phyloP scores from a whole-genome alignment of 306 rosid species.

The Lagenaria siceraria region DNA sequence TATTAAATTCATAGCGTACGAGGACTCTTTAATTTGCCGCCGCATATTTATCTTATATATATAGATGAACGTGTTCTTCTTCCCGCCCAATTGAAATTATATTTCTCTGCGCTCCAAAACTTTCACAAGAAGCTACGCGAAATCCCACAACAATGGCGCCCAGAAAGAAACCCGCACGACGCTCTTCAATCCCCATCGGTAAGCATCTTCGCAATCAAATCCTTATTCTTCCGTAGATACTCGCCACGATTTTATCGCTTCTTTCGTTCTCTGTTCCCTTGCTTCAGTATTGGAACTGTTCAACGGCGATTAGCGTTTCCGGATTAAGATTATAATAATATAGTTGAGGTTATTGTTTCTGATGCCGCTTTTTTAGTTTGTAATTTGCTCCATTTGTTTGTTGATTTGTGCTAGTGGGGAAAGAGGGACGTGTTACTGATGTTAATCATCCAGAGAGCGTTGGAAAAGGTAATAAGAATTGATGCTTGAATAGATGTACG shows the following conservation, averaged over 20 bases:
- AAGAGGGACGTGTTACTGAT: neutral
- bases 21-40: neutral
- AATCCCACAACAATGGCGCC: conserved; percentile 30
- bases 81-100: neutral
- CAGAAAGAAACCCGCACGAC: conserved; percentile 22
- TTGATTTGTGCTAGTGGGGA: neutral
- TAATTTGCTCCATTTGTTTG: neutral
- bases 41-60: neutral
- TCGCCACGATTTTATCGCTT: neutral
- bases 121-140: neutral
- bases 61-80: neutral
- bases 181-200: conserved; percentile 49
- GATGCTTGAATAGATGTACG: neutral
- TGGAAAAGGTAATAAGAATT: neutral
- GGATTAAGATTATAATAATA: neutral
- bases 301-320: neutral
- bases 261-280: neutral
- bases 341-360: neutral
- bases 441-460: neutral
- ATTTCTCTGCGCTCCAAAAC: neutral
- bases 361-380: neutral
- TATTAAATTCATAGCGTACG: neutral
- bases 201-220: conserved; percentile 4
- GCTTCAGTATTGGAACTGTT: neutral
- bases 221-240: conserved; percentile 10